Evolutionary conservation across 495 filamentous ascomycete species (phyloP).

Genomic region (Penicillium fimorum): DNA sequence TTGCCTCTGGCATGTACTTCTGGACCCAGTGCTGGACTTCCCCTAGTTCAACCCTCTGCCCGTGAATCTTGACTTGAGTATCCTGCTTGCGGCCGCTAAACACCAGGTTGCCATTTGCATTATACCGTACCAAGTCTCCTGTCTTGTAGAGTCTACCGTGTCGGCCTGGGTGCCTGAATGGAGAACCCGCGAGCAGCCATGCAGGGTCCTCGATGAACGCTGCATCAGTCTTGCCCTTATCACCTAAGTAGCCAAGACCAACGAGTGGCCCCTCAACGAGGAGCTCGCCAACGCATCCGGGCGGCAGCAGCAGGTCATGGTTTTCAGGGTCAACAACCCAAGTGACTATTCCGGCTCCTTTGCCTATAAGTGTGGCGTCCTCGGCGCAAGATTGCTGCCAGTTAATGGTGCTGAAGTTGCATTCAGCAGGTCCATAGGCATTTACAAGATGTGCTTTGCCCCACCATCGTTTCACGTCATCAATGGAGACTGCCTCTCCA

Average conservation of each 20-base stretch:
- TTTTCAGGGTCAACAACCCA: conserved; percentile 42
- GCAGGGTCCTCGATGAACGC: conserved; percentile 37
- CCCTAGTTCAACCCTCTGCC: conserved; percentile 44
- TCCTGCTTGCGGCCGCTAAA: conserved; percentile 38
- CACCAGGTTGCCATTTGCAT: conserved; percentile 21
- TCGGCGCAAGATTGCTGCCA: background rate
- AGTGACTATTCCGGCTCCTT: background rate
- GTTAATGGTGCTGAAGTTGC: background rate
- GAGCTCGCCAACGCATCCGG: conserved; percentile 47
- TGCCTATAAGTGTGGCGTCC: conserved; percentile 1
- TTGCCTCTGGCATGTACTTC: background rate
- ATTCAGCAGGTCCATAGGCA: conserved; percentile 21
- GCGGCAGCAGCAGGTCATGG: conserved; percentile 29
- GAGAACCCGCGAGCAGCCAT: conserved; percentile 28
- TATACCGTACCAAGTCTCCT: conserved; percentile 28
- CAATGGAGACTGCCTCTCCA: conserved; percentile 41
- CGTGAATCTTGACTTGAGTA: conserved; percentile 42
- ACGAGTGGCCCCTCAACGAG: conserved; percentile 45
- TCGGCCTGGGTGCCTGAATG: background rate
- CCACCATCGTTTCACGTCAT: background rate
- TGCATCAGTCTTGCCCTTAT: conserved; percentile 29
- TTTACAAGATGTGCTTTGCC: conserved; percentile 10
- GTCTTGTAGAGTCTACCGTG: conserved; percentile 35
- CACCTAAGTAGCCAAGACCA: conserved; percentile 41
- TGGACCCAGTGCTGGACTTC: conserved; percentile 42